Conservation (phyloP, 2,329 filamentous ascomycete species). For the Trichothecium roseum region DNA sequence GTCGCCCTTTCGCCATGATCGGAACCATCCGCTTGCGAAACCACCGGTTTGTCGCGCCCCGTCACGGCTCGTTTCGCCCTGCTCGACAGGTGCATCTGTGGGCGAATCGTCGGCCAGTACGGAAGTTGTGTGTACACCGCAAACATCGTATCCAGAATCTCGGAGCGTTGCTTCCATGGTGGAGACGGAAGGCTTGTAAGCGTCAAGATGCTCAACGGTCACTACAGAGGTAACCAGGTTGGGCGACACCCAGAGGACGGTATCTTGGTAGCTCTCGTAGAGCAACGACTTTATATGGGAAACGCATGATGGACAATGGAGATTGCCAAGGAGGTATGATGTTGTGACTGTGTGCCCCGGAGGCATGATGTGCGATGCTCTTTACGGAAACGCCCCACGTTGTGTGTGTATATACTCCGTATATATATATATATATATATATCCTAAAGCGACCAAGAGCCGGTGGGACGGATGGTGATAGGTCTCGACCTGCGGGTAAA, state of each 20-base stretch:
- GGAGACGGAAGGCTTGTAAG: constrained; percentile 27
- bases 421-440: too few species aligned
- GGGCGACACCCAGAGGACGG: constrained; percentile 49
- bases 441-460: constrained; percentile 3
- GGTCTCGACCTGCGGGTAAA: too few species aligned
- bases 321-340: constrained; percentile 58
- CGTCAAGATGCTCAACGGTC: constrained; percentile 43
- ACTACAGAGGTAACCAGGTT: constrained; percentile 64
- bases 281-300: constrained; percentile 53
- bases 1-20: too few species aligned
- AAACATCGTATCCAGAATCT: constrained; percentile 48
- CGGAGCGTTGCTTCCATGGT: constrained; percentile 37
- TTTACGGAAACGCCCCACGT: too few species aligned
- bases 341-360: constrained; percentile 28
- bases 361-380: constrained; percentile 14
- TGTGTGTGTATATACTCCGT: too few species aligned
- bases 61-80: constrained; percentile 13
- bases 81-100: constrained; percentile 7
- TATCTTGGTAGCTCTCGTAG: constrained; percentile 31
- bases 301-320: constrained; percentile 72
- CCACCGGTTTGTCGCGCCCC: too few species aligned
- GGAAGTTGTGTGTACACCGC: constrained; percentile 31
- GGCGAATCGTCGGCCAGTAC: constrained; percentile 13
- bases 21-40: too few species aligned
- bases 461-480: constrained; percentile 1